These are phyloP conservation scores for Phoma sp. DNA, from an alignment of 2,329 filamentous ascomycete genomes.

Conservation along the genomic window DNA sequence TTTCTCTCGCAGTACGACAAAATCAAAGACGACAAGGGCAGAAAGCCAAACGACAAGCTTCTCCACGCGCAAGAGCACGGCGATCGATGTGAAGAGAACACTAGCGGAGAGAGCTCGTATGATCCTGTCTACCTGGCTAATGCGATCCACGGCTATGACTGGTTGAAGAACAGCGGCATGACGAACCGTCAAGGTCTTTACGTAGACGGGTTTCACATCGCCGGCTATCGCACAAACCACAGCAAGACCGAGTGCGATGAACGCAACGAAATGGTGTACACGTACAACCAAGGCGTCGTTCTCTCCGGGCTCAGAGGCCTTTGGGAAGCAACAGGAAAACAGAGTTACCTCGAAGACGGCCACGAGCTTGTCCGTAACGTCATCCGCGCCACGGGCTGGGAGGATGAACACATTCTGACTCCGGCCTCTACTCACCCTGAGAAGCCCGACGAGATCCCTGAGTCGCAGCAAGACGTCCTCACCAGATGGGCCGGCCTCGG, in stretches of 20 bases:
- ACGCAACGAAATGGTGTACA: slow-evolving; percentile 88
- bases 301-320: slow-evolving; percentile 81
- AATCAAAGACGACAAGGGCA: slow-evolving; percentile 8
- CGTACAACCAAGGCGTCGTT: slow-evolving; percentile 93
- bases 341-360: slow-evolving; percentile 76
- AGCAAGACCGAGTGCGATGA: slow-evolving; percentile 77
- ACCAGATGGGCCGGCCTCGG: slow-evolving; percentile 74
- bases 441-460: slow-evolving; percentile 11
- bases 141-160: slow-evolving; percentile 78
- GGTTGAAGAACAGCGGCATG: slow-evolving; percentile 83
- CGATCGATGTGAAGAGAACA: slow-evolving; percentile 17
- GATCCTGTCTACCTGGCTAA: slow-evolving; percentile 73
- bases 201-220: slow-evolving; percentile 88
- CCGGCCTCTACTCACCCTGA: slow-evolving; percentile 1
- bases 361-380: slow-evolving; percentile 77
- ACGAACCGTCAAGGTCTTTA: slow-evolving; percentile 77
- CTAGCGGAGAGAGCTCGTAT: slow-evolving; percentile 32
- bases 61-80: slow-evolving; percentile 9
- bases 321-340: slow-evolving; percentile 78
- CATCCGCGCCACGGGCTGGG: slow-evolving; percentile 79
- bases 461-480: neutral
- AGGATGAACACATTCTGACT: slow-evolving; percentile 32
- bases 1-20: slow-evolving; percentile 56
- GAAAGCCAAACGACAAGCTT: slow-evolving; percentile 4
- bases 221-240: slow-evolving; percentile 61